These are phyloP conservation scores for Allium cepa DNA, from an alignment of 106 monocot species.

Conservation along the genomic window DNA sequence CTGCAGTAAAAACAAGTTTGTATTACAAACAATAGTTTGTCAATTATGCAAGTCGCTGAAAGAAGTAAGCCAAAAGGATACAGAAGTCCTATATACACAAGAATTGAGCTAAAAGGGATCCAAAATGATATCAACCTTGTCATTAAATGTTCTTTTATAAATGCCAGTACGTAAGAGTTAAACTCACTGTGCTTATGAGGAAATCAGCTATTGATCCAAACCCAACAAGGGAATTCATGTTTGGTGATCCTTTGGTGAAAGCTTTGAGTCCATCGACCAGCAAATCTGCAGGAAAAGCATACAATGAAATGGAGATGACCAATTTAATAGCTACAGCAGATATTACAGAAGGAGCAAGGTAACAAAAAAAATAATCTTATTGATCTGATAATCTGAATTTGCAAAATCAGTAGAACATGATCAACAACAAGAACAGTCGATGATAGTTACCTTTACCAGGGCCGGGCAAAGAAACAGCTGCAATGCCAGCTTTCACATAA, in stretches of 20 bases:
- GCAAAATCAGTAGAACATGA: background rate
- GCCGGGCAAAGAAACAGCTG: constrained; percentile 62
- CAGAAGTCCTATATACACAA: background rate
- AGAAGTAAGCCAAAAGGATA: background rate
- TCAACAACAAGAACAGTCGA: background rate
- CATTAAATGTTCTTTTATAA: background rate
- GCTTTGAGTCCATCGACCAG: constrained; percentile 87
- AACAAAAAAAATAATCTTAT: too few relatives aligned
- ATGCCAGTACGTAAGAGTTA: constrained; percentile 4
- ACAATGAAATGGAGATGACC: constrained; percentile 3
- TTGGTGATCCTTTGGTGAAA: constrained; percentile 79
- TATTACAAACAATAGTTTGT: background rate
- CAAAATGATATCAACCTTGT: too few relatives aligned
- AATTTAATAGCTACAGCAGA: background rate
- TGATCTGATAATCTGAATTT: too few relatives aligned
- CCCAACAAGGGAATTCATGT: constrained; percentile 99
- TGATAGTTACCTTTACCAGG: constrained; percentile 82
- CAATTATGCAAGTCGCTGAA: background rate
- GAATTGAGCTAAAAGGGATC: too few relatives aligned
- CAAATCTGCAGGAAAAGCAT: constrained; percentile 44
- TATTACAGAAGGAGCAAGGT: too few relatives aligned
- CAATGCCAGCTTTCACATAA: constrained; percentile 80
- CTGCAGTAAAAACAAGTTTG: constrained; percentile 24
- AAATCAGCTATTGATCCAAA: constrained; percentile 97
- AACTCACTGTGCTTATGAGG: constrained; percentile 82